These are phyloP conservation scores for Yarrowia keelungensis DNA, from an alignment of 805 yeast species.

Conservation along the genomic window DNA sequence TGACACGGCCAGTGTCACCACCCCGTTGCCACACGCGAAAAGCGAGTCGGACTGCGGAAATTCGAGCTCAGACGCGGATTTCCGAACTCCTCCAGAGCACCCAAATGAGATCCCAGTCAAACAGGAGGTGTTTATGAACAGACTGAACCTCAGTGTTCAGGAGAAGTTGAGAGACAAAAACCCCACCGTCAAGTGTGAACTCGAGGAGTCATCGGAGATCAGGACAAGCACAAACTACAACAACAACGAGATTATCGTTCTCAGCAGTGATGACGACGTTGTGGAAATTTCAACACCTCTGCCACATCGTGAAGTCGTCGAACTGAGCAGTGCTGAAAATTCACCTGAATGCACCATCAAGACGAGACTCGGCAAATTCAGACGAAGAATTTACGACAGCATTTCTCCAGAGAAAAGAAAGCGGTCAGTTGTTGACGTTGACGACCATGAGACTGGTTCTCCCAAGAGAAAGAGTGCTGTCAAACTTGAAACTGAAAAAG, in stretches of 20 bases:
- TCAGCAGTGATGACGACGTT: background rate
- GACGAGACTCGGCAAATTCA: background rate
- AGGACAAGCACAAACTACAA: no score
- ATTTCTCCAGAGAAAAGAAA: background rate
- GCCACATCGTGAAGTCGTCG: no score
- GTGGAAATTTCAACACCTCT: no score
- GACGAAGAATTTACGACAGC: background rate
- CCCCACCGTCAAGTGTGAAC: background rate
- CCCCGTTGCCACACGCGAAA: no score
- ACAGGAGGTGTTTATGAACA: background rate
- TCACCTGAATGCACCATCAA: background rate
- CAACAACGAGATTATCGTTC: background rate
- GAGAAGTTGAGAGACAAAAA: background rate
- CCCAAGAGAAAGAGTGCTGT: background rate
- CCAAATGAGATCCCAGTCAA: background rate
- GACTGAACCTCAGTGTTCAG: background rate
- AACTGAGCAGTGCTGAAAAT: background rate
- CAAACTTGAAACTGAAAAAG: background rate
- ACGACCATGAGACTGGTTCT: background rate
- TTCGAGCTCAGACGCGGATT: background rate
- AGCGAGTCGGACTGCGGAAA: no score
- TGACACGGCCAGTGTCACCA: background rate
- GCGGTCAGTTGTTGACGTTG: background rate
- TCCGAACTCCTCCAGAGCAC: background rate
- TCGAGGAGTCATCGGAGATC: background rate